Evolutionary conservation across 2,329 filamentous ascomycete species (phyloP), one percentile per base, ranked within the genome.

Genomic region (Alternaria atra): DNA sequence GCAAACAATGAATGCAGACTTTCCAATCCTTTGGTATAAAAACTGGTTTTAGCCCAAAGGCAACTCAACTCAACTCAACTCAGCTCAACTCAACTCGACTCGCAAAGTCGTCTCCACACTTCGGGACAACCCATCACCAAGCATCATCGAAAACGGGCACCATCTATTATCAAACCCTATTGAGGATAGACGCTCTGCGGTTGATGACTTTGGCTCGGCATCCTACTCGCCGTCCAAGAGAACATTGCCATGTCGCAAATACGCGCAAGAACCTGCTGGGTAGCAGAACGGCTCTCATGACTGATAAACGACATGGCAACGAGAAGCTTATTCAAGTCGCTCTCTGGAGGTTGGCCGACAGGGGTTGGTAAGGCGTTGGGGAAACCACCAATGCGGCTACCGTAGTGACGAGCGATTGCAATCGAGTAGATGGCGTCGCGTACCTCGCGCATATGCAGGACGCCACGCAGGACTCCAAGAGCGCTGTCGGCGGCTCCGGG

Each of bases 351-450:
- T 29, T 71, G 71, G 51, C 73, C 70, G 34, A 70, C 58, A 0
- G 67, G 42, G 1, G 63, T 46, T 6, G 77, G 75, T 4, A 81
- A 64, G 23, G 77, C 74, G 53, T 81, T 80, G 8, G 81, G 78
- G 65, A 83, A 83, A 27, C 81, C 80, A 15, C 79, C 75, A 61
- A 81, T 73, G 13, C 88, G 86, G 32, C 89, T 88, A 46, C 91
- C 89, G 51, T 93, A 84, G 64, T 94, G 88, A 27, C 93, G 89
- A 15, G 91, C 89, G 56, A 97, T 87, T 8, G 91, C 92, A 66
- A 97, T 90, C 0, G 92, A 95, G 79, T 97, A 97, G 58, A 97
- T 87, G 17, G 97, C 90, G 75, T 97, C 93, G 54, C 94, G 89
- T 72, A 94, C 95, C 80, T 97, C 94, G 25, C 90, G 87, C 48